Conservation (phyloP, 2,329 filamentous ascomycete species). For the Neofusicoccum umdonicola region DNA sequence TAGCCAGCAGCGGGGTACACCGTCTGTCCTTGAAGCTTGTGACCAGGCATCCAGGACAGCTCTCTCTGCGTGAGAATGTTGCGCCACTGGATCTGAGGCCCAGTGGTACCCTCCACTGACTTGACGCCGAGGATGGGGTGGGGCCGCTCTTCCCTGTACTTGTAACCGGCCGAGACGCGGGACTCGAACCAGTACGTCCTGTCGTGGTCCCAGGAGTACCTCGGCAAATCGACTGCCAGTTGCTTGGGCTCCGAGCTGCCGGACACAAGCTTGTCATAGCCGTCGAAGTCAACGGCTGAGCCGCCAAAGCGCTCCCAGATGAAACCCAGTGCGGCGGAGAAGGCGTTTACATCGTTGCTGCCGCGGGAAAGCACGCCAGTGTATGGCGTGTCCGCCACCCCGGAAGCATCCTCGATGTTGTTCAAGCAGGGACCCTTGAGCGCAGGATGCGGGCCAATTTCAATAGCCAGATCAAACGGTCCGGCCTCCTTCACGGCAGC, state of each 20-base stretch:
- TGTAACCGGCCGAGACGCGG: constrained; percentile 16
- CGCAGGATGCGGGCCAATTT: constrained; percentile 48
- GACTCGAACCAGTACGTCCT: constrained; percentile 22
- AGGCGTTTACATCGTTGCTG: constrained; percentile 20
- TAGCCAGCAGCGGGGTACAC: constrained; percentile 49
- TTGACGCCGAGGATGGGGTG: constrained; percentile 25
- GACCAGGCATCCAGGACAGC: constrained; percentile 23
- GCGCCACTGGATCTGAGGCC: constrained; percentile 24
- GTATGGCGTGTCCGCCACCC: not conserved
- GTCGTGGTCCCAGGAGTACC: constrained; percentile 29
- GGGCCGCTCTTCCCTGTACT: constrained; percentile 20
- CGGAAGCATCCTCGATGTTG: constrained; percentile 21
- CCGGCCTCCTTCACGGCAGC: not conserved
- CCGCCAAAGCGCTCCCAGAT: constrained; percentile 20
- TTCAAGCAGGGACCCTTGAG: constrained; percentile 43
- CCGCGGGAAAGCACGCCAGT: constrained; percentile 20
- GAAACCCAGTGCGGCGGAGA: not conserved
- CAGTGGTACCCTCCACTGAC: constrained; percentile 20
- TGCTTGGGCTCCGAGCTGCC: constrained; percentile 6
- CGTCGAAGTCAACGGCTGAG: constrained; percentile 23
- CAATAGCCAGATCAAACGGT: constrained; percentile 37
- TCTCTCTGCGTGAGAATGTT: constrained; percentile 20
- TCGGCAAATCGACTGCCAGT: constrained; percentile 22
- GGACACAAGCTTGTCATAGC: constrained; percentile 21
- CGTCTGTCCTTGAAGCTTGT: constrained; percentile 28